Base-by-base conservation (phyloP, 768 basidiomycete species). In the Termitomyces sp. region DNA sequence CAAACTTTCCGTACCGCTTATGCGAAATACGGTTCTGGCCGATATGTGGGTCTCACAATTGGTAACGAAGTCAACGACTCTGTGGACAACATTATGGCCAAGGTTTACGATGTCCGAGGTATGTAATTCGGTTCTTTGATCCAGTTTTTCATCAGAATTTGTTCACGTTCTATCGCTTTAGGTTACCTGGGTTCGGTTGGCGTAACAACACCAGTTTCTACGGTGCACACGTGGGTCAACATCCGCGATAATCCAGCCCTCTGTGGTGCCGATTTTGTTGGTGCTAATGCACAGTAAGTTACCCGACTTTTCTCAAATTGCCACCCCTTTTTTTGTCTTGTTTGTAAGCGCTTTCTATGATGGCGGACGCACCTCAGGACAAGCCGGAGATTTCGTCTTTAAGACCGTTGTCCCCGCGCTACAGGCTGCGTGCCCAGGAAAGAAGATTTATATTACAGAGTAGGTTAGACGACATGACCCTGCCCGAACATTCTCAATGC, bases 61-160 rank as follows among this genome's bases (percentile, higher is more conserved):
- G 76, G 76, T 49, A 79, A 79, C 54, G 77, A 79, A 68, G 73
- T 73, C 15, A 68, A 69, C 5, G 76, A 79, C 48, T 66, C 60
- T 22, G 54, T 69, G 0, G 64, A 48, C 15, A 75, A 73, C 50
- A 75, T 78, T 40, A 76, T 76, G 69, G 69, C 67, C 51, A 75
- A 74, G 55, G 76, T 79, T 60, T 65, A 65, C 51, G 68, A 73
- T 59, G 75, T 77, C 38, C 67, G 74, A 68, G 70, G 77, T 77
- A 63, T 13, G 66, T 61, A 11, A 20, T 39, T 33, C 28, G 13
- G 9, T 22, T 38, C 15, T 38, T 7, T n/a, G 18, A 4, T 32
- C n/a, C 7, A 50, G 32, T 22, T 4, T 20, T 22, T 5, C 15
- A 36, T 38, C 22, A 3, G 3, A 15, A 39, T 16, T 8, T 16